phyloP scores from a whole-genome alignment of 2,329 filamentous ascomycete genomes.

The Penicillium fuscoglaucum region DNA sequence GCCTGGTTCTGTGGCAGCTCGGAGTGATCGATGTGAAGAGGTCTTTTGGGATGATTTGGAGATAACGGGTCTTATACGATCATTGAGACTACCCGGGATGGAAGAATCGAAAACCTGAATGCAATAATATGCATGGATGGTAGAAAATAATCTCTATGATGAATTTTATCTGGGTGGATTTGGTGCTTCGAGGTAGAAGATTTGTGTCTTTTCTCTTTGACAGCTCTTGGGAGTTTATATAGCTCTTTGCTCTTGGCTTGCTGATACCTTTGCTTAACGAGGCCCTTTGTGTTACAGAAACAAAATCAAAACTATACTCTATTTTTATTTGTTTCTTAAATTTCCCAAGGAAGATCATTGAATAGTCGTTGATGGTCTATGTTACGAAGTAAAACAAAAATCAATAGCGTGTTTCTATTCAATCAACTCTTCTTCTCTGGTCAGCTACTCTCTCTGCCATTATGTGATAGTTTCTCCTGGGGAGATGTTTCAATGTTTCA shows the following conservation, averaged over 20 bases:
- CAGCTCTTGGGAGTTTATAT: background rate
- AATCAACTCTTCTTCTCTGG: background rate
- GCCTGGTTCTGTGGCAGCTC: background rate
- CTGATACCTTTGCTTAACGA: background rate
- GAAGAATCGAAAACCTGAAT: background rate
- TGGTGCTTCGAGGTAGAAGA: too few relatives aligned
- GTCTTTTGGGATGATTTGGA: background rate
- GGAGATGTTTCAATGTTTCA: too few relatives aligned
- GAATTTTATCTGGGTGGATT: background rate
- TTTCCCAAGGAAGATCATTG: background rate
- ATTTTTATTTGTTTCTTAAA: background rate
- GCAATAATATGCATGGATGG: too few relatives aligned
- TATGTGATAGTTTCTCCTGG: too few relatives aligned
- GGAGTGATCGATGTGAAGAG: background rate
- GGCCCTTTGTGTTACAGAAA: too few relatives aligned
- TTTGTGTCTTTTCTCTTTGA: background rate
- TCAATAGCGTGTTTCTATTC: background rate
- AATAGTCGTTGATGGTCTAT: background rate
- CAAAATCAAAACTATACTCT: too few relatives aligned
- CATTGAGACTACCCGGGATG: background rate
- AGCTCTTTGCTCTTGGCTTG: background rate
- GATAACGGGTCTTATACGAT: background rate
- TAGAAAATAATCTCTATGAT: background rate
- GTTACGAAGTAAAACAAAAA: background rate
- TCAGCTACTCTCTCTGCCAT: background rate